Base-by-base conservation (phyloP, 306 rosid species). In the Bauhinia variegata region DNA sequence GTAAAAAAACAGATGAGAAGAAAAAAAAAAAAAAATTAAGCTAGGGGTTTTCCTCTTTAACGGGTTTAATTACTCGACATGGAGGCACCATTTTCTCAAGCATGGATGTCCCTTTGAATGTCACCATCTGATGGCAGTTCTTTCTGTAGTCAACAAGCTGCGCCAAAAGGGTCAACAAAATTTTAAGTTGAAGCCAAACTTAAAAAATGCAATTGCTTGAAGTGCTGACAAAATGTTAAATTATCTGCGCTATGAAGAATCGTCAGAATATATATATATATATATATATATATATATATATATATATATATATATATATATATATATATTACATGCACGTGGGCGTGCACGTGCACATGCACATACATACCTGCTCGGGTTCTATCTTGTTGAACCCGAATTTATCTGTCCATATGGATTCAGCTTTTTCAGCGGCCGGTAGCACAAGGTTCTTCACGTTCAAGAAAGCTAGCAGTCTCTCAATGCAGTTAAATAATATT, bases 361-460 rank as follows among this genome's bases (percentile, higher is more conserved):
- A 23, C 7, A 33, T 18, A 36, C 23, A 36, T 82, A 93, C 99
- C 97, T 90, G 84, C 23, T 90, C 92, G 4, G 92, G 88, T 73
- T 79, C 63, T 65, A 90, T 85, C 79, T 76, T 90, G 54, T 82
- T 72, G 65, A 93, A 93, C 68, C 96, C 96, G 67, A 93, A 93
- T 75, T 85, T 93, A 46, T 88, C 76, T 0, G 75, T 90, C 99
- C 99, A 93, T 77, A 93, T 88, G 68, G 97, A 81, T 78, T 80
- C 93, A 12, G 95, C 99, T 75, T 89, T 96, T 81, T 84, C 91
- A 6, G 99, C 97, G 52, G 99, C 97, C 0, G 99, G 99, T 66
- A 93, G 86, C 60, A 93, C 86, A 60, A 93, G 84, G 87, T 75
- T 84, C 78, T 80, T 86, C 59, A 93, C 90, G 56, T 84, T 82